Evolutionary conservation across 805 yeast species (phyloP).

Genomic region (Candida maesae): DNA sequence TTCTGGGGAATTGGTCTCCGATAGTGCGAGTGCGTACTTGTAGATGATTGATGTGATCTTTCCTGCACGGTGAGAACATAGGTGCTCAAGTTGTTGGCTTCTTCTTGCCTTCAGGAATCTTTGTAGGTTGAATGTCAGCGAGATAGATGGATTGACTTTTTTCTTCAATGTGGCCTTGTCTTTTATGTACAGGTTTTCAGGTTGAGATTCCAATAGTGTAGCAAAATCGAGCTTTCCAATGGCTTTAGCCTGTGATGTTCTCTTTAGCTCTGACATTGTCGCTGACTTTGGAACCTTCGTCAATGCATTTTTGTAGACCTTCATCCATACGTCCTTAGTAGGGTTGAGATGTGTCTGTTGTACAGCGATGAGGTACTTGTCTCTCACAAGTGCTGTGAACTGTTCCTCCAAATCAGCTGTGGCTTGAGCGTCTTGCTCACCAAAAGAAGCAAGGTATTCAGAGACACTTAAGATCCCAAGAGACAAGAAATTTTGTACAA

Average conservation of each 20-base stretch:
- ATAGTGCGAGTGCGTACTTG: constrained; percentile 46
- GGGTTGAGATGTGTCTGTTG: constrained; percentile 34
- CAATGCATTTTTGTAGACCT: constrained; percentile 39
- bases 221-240: constrained; percentile 36
- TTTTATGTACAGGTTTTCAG: constrained; percentile 28
- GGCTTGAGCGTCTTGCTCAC: constrained; percentile 26
- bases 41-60: constrained; percentile 62
- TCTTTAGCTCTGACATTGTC: constrained; percentile 50
- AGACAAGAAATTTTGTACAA: constrained; percentile 65
- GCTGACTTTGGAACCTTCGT: constrained; percentile 34
- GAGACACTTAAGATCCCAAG: constrained; percentile 60
- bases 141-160: constrained; percentile 45
- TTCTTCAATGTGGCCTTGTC: constrained; percentile 35
- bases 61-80: constrained; percentile 70
- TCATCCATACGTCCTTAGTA: constrained; percentile 35
- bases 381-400: constrained; percentile 43
- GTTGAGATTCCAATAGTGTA: constrained; percentile 32
- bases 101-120: constrained; percentile 68
- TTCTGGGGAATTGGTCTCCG: constrained; percentile 55
- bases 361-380: constrained; percentile 50
- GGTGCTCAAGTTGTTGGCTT: constrained; percentile 54
- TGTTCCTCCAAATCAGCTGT: constrained; percentile 32
- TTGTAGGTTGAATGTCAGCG: constrained; percentile 58
- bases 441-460: constrained; percentile 41
- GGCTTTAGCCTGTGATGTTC: constrained; percentile 57